Conservation (phyloP, 2,329 filamentous ascomycete genomes). For the Tolypocladium cylindrosporum region DNA sequence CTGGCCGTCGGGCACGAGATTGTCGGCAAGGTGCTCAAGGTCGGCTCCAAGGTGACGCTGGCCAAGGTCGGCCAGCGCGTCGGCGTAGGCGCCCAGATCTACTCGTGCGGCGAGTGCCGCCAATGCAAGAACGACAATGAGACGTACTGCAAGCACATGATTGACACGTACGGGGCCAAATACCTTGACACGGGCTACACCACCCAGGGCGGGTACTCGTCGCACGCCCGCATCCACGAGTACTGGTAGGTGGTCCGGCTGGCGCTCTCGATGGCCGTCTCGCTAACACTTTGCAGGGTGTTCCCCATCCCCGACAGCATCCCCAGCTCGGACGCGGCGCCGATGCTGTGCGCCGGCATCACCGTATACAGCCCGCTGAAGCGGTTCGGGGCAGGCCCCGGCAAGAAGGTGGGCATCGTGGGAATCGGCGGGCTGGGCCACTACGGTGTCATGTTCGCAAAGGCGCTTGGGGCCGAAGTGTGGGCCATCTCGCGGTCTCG, state of each 20-base stretch:
- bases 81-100: constrained; percentile 47
- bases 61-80: constrained; percentile 49
- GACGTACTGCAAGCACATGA: constrained; percentile 28
- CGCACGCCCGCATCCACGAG: constrained; percentile 23
- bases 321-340: constrained; percentile 51
- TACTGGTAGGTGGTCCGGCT: constrained; percentile 28
- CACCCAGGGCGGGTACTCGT: constrained; percentile 47
- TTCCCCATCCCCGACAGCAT: constrained; percentile 70
- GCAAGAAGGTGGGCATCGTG: constrained; percentile 69
- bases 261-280: background rate
- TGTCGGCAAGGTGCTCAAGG: constrained; percentile 56
- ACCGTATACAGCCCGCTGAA: constrained; percentile 72
- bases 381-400: constrained; percentile 63
- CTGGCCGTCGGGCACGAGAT: constrained; percentile 65
- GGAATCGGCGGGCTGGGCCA: constrained; percentile 66
- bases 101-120: constrained; percentile 36
- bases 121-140: constrained; percentile 30
- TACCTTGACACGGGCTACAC: constrained; percentile 42
- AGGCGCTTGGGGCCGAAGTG: constrained; percentile 53
- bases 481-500: constrained; percentile 53
- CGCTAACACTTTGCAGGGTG: constrained; percentile 29
- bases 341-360: constrained; percentile 78
- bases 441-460: constrained; percentile 60
- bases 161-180: constrained; percentile 39
- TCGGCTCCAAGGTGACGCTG: constrained; percentile 41